Evolutionary conservation across 768 basidiomycete genomes (phyloP).

Genomic region (Tulasnella sp.): DNA sequence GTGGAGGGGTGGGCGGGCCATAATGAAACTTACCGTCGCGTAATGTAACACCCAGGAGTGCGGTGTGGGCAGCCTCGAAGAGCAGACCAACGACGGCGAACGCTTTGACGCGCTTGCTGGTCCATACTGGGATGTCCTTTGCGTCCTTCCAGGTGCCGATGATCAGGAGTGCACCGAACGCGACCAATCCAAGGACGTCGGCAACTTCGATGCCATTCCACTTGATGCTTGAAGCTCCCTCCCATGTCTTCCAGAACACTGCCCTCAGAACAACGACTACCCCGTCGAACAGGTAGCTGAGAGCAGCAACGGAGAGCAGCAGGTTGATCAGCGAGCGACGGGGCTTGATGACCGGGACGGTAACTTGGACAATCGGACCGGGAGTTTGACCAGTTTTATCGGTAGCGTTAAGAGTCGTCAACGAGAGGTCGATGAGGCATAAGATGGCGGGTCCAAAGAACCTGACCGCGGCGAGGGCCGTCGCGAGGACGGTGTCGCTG

Average conservation of each 20-base stretch:
- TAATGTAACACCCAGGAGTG: constrained; percentile 44
- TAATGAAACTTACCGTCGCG: background rate
- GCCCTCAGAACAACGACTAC: constrained; percentile 63
- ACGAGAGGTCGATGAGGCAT: constrained; percentile 57
- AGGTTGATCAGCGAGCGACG: constrained; percentile 71
- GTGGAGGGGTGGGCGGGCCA: background rate
- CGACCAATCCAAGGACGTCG: constrained; percentile 61
- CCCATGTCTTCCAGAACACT: constrained; percentile 65
- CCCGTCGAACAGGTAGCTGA: constrained; percentile 76
- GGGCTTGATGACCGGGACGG: constrained; percentile 47
- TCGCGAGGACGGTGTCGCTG: constrained; percentile 12
- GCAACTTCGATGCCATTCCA: constrained; percentile 33
- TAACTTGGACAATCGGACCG: constrained; percentile 43
- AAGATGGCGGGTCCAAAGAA: constrained; percentile 66
- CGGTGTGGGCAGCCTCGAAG: constrained; percentile 59
- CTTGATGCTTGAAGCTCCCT: constrained; percentile 40
- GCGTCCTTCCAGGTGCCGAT: constrained; percentile 78
- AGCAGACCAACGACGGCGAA: constrained; percentile 53
- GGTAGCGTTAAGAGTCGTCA: constrained; percentile 39
- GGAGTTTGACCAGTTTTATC: constrained; percentile 41
- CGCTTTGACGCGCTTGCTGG: constrained; percentile 53
- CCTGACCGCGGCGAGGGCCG: constrained; percentile 55
- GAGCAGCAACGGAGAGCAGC: constrained; percentile 63
- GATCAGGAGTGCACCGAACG: constrained; percentile 67
- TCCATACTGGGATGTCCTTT: constrained; percentile 66